Percentiles rank a stretch among this genome's conserved stretches.
Conservation (phyloP, 2,329 filamentous ascomycete species). For the Endoconidiophora laricicola region DNA sequence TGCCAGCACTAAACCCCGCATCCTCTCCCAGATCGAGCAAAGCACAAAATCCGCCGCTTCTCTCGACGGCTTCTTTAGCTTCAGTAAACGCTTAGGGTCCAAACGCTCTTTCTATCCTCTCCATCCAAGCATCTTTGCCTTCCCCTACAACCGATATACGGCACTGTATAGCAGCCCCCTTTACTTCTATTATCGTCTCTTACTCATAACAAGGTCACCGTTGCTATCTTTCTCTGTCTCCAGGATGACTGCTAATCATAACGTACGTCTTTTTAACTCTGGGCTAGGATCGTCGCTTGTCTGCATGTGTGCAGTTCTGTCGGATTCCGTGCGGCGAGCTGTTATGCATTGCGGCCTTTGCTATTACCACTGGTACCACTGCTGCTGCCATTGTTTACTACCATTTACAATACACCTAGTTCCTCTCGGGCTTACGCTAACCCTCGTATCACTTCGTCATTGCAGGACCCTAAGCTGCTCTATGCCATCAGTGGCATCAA, state of each 20-base stretch:
- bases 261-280: constrained; percentile 3
- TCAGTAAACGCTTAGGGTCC: too few relatives aligned
- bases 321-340: not conserved
- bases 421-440: constrained; percentile 5
- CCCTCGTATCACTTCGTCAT: not conserved
- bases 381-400: not conserved
- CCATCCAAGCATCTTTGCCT: too few relatives aligned
- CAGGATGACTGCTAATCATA: constrained; percentile 11
- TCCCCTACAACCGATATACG: too few relatives aligned
- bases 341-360: too few relatives aligned
- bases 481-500: constrained; percentile 70
- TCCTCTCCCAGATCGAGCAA: too few relatives aligned
- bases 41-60: not conserved
- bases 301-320: not conserved
- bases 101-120: too few relatives aligned
- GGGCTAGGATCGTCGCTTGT: not conserved
- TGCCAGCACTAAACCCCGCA: too few relatives aligned
- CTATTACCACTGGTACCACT: not conserved
- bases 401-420: not conserved
- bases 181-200: too few relatives aligned
- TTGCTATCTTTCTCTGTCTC: not conserved
- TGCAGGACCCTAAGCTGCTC: constrained; percentile 45
- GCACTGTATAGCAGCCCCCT: not conserved
- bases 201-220: too few relatives aligned
- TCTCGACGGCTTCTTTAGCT: not conserved